Conservation (phyloP, 192 early-diverging fungal genomes). For the Jimgerdemannia lactiflua region DNA sequence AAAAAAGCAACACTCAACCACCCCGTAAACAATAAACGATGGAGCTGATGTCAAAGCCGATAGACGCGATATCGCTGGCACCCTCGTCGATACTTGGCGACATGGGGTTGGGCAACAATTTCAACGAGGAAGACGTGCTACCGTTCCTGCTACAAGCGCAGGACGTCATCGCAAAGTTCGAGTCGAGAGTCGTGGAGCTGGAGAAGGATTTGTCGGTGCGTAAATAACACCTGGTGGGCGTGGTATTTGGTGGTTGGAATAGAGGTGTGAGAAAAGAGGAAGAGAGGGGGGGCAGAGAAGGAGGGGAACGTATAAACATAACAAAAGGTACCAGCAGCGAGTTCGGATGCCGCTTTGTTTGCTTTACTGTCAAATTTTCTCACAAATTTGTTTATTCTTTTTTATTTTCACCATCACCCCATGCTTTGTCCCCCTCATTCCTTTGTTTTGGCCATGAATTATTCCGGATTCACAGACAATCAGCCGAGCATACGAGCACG, state of each 20-base stretch:
- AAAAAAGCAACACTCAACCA: too few relatives aligned
- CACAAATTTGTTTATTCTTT: conserved; percentile 1
- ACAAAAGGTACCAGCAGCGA: too few relatives aligned
- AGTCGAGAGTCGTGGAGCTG: conserved; percentile 41
- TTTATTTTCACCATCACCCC: not conserved
- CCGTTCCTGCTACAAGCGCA: conserved; percentile 44
- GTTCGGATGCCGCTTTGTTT: too few relatives aligned
- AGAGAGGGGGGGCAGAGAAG: too few relatives aligned
- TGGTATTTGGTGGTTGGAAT: too few relatives aligned
- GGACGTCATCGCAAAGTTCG: conserved; percentile 38
- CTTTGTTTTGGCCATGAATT: not conserved
- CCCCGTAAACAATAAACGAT: too few relatives aligned
- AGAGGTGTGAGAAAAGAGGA: too few relatives aligned
- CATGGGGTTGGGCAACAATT: too few relatives aligned
- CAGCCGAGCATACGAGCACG: conserved; percentile 42
- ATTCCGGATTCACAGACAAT: conserved; percentile 28
- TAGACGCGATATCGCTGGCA: too few relatives aligned
- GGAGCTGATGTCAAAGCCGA: too few relatives aligned
- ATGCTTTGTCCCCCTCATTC: conserved; percentile 9
- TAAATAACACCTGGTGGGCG: too few relatives aligned
- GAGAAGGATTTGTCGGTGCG: conserved; percentile 38
- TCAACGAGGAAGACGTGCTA: conserved; percentile 31
- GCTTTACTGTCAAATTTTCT: conserved; percentile 2
- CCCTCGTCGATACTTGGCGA: too few relatives aligned
- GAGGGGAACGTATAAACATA: not conserved